Evolutionary conservation across 2,329 filamentous ascomycete species (phyloP), one percentile per base, ranked within the genome.

Genomic region (Hypoxylon rubiginosum): DNA sequence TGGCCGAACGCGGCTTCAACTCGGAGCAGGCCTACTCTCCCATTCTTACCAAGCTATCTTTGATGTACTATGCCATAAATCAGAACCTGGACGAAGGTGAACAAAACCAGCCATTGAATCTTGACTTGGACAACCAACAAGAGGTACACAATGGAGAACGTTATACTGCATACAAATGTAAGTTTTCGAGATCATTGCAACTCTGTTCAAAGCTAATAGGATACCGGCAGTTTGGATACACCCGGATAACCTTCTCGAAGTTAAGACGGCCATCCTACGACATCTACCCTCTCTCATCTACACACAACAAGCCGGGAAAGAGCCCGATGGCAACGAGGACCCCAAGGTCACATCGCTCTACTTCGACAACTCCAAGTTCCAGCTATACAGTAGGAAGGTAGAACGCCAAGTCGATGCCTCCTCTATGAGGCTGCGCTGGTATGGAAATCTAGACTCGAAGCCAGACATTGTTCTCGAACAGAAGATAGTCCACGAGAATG

Each of bases 341-440:
- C 96, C 96, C 5, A 92, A 92, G 54, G 92, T 98, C 71, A 98
- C 94, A 15, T 97, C 95, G 26, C 88, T 99, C 41, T 99, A 99
- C 81, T 97, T 98, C 75, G 96, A 99, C 79, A 97, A 90, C 77
- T 85, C 88, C 43, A 90, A 90, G 70, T 98, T 99, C 79, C 87
- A 91, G 13, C 85, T 98, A 9, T 99, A 98, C 80, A 88, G 88
- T 13, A 88, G 91, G 73, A 98, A 98, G 81, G 90, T 97, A 21
- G 90, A 92, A 65, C 88, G 90, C 68, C 85, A 90, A 65, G 84
- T 88, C 0, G 90, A 94, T 74, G 92, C 93, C 6, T 89, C 92
- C 2, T 97, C 95, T 24, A 80, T 99, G 53, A 90, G 96, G 8
- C 84, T 98, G 65, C 87, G 96, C 43, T 99, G 96, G 96, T 97